Evolutionary conservation across 495 filamentous ascomycete species (phyloP).

Genomic region (Chaetomidium leptoderma): DNA sequence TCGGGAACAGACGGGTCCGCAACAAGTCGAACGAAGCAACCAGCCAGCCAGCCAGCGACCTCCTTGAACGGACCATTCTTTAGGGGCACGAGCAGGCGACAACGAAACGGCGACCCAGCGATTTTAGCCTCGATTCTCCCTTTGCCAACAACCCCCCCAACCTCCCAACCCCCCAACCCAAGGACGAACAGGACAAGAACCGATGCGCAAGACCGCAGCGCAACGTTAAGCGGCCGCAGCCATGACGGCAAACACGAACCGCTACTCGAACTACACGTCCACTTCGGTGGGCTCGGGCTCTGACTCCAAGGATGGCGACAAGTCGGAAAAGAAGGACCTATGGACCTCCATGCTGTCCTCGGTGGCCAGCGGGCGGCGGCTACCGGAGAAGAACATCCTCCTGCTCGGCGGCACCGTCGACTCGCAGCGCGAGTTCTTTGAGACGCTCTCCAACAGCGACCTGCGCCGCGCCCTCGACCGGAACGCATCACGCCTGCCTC

Average conservation of each 20-base stretch:
- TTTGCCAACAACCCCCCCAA: not conserved
- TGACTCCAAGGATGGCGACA: slow-evolving; percentile 58
- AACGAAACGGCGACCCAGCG: not conserved
- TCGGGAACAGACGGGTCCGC: slow-evolving; percentile 16
- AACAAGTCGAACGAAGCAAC: not conserved
- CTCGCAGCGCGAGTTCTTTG: slow-evolving; percentile 84
- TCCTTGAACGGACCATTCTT: not conserved
- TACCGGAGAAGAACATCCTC: slow-evolving; percentile 89
- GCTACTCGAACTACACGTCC: slow-evolving; percentile 51
- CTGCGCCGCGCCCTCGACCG: slow-evolving; percentile 53
- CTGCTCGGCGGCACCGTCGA: slow-evolving; percentile 86
- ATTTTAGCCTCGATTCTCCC: not conserved
- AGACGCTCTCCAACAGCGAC: slow-evolving; percentile 66
- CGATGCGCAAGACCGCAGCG: slow-evolving; percentile 16
- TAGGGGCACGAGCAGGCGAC: not conserved
- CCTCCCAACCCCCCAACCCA: not conserved
- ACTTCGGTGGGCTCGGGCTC: slow-evolving; percentile 36
- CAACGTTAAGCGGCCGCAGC: slow-evolving; percentile 20
- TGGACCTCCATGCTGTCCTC: slow-evolving; percentile 92
- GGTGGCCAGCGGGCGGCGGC: slow-evolving; percentile 81
- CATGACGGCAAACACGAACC: slow-evolving; percentile 55
- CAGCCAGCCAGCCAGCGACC: not conserved
- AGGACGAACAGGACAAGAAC: not conserved
- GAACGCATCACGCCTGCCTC: slow-evolving; percentile 62
- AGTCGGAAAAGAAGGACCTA: slow-evolving; percentile 73